Conservation (phyloP, 1,284 basidiomycete species). For the Ganoderma lingzhi region DNA sequence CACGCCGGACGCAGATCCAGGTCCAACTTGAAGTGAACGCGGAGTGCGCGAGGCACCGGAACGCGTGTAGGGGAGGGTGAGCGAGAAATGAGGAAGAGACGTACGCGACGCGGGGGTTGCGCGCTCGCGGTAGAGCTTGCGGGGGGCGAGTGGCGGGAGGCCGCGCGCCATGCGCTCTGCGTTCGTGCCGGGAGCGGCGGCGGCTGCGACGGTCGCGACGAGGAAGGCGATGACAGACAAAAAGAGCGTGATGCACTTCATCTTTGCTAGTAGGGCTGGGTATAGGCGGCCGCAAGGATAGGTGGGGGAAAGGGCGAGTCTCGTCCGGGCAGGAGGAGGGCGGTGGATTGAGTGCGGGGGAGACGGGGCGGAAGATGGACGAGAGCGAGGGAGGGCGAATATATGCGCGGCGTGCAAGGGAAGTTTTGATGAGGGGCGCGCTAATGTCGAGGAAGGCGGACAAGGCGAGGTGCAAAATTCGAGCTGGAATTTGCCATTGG, state of each 20-base stretch:
- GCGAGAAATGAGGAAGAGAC: not conserved
- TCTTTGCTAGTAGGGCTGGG: slow-evolving; percentile 12
- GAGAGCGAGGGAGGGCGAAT: not conserved
- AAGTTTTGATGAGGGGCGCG: slow-evolving; percentile 6
- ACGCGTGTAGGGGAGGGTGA: not conserved
- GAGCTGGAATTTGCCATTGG: not conserved
- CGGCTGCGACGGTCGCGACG: slow-evolving; percentile 30
- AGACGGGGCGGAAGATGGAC: slow-evolving; percentile 9
- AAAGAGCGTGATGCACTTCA: slow-evolving; percentile 28
- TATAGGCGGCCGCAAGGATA: slow-evolving; percentile 31
- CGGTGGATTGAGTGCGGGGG: slow-evolving; percentile 4
- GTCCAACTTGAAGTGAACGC: not conserved
- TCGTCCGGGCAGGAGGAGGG: not conserved
- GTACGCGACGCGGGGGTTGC: slow-evolving; percentile 19
- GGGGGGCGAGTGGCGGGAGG: slow-evolving; percentile 29
- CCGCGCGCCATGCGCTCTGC: slow-evolving; percentile 33
- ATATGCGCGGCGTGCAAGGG: slow-evolving; percentile 6
- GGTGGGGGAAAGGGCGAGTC: slow-evolving; percentile 6
- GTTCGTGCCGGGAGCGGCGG: slow-evolving; percentile 23
- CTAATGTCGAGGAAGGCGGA: not conserved
- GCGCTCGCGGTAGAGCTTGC: slow-evolving; percentile 23
- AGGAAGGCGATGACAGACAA: slow-evolving; percentile 28
- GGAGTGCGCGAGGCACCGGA: not conserved
- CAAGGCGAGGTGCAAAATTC: slow-evolving; percentile 6
- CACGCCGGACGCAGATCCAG: not conserved